Evolutionary conservation across 305 asterid genomes (phyloP).

Genomic region (Rubia peregrina): DNA sequence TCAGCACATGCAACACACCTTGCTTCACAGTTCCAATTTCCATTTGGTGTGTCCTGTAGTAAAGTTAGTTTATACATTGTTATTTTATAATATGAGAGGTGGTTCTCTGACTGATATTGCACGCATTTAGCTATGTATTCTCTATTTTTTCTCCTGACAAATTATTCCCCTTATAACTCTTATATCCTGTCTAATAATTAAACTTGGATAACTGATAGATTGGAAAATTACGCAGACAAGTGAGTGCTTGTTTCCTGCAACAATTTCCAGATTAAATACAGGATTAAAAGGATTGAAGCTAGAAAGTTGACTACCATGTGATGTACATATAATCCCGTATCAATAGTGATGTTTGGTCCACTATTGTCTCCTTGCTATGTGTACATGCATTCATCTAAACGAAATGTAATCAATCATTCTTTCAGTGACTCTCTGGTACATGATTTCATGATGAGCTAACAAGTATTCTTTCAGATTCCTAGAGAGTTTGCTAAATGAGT

Average conservation of each 20-base stretch:
- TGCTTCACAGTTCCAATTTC: not conserved
- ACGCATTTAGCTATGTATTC: not conserved
- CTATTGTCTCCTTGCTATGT: not conserved
- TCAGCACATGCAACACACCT: not conserved
- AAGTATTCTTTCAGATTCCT: slow-evolving; percentile 48
- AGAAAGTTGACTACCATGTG: not conserved
- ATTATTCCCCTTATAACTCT: not conserved
- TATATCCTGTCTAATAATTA: not conserved
- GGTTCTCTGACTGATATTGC: not conserved
- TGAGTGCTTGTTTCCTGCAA: slow-evolving; percentile 1
- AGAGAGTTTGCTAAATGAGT: slow-evolving; percentile 62
- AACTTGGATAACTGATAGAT: not conserved
- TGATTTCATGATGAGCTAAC: slow-evolving; percentile 13
- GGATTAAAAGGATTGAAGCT: not conserved
- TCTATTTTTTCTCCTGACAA: not conserved
- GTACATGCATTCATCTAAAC: not conserved
- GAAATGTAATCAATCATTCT: not conserved
- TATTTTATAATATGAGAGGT: not conserved
- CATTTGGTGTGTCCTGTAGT: not conserved
- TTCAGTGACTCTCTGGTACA: slow-evolving; percentile 2
- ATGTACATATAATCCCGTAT: not conserved
- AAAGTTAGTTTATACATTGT: not conserved
- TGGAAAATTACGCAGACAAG: not conserved
- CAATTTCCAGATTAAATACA: not conserved
- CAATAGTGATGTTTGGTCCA: not conserved